Base-by-base conservation (phyloP, 768 basidiomycete genomes). In the Boletus sensibilis region DNA sequence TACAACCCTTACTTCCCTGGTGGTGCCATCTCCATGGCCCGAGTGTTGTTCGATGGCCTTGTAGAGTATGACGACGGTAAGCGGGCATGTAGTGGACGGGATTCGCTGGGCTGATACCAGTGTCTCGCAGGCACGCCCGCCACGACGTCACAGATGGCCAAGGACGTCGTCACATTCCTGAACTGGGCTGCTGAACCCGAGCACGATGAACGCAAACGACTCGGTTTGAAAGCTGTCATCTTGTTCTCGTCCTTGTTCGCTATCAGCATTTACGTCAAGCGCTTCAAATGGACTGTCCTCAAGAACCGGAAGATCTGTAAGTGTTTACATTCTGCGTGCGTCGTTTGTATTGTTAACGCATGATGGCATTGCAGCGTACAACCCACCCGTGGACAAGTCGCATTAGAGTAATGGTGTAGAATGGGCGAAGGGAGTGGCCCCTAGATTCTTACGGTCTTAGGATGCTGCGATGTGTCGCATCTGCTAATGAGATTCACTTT, bases 1-100 rank as follows among this genome's bases (percentile, higher is more conserved):
- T 98, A 97, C 82, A 94, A 93, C 78, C 94, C 94, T 20, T 98
- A 88, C 80, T 99, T 99, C 90, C 96, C 96, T 40, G 94, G 97
- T 52, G 96, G 95, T 68, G 94, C 94, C 62, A 98, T 98, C 58
- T 90, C 92, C 70, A 99, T 99, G 97, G 94, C 93, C 50, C 92
- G 96, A 69, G 85, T 98, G 35, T 78, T 98, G 62, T 98, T 91
- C 70, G 97, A 98, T 67, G 95, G 93, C 38, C 74, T 98, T 43
- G 96, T 98, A 54, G 97, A 99, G 74, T 99, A 91, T 72, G 90
- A 92, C 0, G 97, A 99, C 70, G 94, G 93, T 89, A 59, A 64
- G 83, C 65, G 23, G 5, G 20, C 50, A 34, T 39, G 11, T 49
- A 44, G 21, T 12, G 20, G 38, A 2, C 16, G 13, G 12, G 5